Evolutionary conservation across 2,329 filamentous ascomycete genomes (phyloP), one percentile per base, ranked within the genome.

Genomic region (Alternaria sp.): DNA sequence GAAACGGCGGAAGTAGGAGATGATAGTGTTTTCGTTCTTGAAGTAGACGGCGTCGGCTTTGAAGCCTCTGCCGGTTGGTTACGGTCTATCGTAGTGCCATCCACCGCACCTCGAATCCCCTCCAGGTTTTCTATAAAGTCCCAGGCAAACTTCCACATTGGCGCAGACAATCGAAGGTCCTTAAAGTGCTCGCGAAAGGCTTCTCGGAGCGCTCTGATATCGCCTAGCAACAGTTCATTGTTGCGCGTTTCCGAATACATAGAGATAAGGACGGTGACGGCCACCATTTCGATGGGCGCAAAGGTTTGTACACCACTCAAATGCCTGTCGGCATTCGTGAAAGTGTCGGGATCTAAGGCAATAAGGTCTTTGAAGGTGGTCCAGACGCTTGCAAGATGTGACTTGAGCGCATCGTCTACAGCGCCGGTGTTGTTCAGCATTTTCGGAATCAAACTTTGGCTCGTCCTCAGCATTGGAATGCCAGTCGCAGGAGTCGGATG

Each of bases 201-300:
- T 10, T 61, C 60, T 21, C 78, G 69, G 49, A 80, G 61, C 2
- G 63, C 54, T 23, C 61, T 66, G 21, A 80, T 78, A 33, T 80
- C 75, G 0, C 72, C 73, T 14, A 79, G 57, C 0, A 81, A 68
- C 7, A 77, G 41, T 8, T 56, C 60, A 21, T 75, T 70, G 53
- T 74, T 74, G 11, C 77, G 62, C 5, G 65, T 69, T 10, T 76
- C 72, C 1, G 66, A 71, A 57, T 78, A 71, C 54, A 71, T 67
- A 1, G 76, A 80, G 18, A 80, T 77, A 5, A 81, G 60, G 7
- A 77, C 72, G 4, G 75, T 62, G 4, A 78, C 71, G 11, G 72
- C 76, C 2, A 80, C 67, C 64, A 81, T 70, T 46, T 81, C 79
- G 3, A 81, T 54, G n/a, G 78, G 78, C 5, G 78, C 72, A 56